Base-by-base conservation (phyloP, 2,329 filamentous ascomycete species). In the Aspergillus brasiliensis region DNA sequence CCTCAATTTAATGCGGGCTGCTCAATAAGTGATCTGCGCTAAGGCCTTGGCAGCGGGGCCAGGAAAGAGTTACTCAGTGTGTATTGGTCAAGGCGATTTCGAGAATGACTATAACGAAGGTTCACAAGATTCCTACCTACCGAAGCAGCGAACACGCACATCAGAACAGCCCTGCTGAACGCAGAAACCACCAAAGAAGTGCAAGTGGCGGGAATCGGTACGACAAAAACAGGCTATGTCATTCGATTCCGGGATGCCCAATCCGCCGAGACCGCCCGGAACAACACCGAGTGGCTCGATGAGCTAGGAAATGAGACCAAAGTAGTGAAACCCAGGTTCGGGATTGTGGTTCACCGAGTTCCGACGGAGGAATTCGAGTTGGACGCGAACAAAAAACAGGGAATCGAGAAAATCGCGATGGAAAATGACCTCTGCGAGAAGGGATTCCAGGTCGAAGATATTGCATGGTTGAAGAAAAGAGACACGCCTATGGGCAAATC, bases 401-500 rank as follows among this genome's bases (percentile, higher is more conserved):
- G 37, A n/a, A 66, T 67, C 5, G 10, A 51, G 23, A 61, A 66
- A 21, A 64, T 68, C 25, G 63, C 62, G 21, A 49, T 62, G 23
- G 62, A 68, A 15, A 69, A 66, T n/a, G 38, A 67, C 2, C 17
- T 60, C 13, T 8, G 10, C 1, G 17, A 59, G 1, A 61, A 62
- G 25, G 59, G 59, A 8, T 69, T 67, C 56, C 40, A 57, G 11
- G 69, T 74, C 51, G 57, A 69, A 15, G 65, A 73, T 3, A 56
- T 71, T 8, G 63, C 65, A 46, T 73, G 62, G 68, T 57, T 70
- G 3, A 71, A 70, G 58, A 66, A 58, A 47, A 69, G 54, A 37
- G 71, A 69, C 55, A 67, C 62, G 19, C 31, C 48, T 1, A 28
- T 73, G 3, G 67, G 66, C 10, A 63, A 47, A 17, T 67, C 63